Evolutionary conservation across 169 alveolate genomes (phyloP).

Genomic region (Plasmodium gallinaceum): DNA sequence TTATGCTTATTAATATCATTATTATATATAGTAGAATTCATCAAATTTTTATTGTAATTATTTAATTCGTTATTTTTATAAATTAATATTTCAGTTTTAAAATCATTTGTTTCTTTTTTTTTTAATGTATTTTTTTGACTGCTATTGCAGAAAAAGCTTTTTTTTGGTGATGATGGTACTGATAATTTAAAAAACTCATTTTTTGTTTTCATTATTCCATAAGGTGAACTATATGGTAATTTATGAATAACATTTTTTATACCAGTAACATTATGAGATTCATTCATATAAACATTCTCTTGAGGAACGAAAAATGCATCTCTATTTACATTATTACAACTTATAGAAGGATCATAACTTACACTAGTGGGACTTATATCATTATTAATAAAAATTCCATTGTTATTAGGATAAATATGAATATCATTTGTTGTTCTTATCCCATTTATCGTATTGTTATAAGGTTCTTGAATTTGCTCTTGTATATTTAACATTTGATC

Average conservation of each 20-base stretch:
- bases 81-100: slow-evolving; percentile 42
- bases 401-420: not conserved
- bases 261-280: not conserved
- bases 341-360: not conserved
- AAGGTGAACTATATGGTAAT: not conserved
- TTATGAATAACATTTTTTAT: not conserved
- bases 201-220: not conserved
- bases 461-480: not conserved
- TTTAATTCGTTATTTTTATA: slow-evolving; percentile 9
- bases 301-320: not conserved
- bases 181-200: not conserved
- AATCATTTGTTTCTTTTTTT: slow-evolving; percentile 2
- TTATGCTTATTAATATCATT: slow-evolving; percentile 7
- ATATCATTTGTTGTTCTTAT: not conserved
- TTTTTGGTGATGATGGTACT: slow-evolving; percentile 1
- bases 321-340: not conserved
- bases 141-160: slow-evolving; percentile 43
- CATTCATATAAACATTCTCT: not conserved
- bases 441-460: not conserved
- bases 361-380: not conserved
- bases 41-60: not conserved
- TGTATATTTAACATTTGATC: not conserved
- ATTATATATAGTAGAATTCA: not conserved
- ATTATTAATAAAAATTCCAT: not conserved
- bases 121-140: not conserved